Percentiles rank a stretch among this genome's conserved stretches.
phyloP scores from a whole-genome alignment of 768 basidiomycete genomes.

The Hericium alpestre region DNA sequence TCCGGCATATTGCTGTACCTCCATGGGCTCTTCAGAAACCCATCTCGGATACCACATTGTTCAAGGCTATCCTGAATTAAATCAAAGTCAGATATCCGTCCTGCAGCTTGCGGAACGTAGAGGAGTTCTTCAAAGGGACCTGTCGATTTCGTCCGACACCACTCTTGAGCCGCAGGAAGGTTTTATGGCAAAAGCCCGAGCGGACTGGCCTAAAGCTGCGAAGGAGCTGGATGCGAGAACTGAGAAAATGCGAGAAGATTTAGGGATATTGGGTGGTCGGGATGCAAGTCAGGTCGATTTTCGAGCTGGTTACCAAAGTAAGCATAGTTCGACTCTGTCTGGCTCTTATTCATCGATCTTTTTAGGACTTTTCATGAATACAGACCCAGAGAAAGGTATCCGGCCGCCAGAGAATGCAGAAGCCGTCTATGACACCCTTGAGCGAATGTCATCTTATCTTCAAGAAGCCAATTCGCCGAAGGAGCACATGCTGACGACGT shows the following conservation, averaged over 20 bases:
- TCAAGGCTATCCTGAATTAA: slow-evolving; percentile 18
- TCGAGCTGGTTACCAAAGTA: slow-evolving; percentile 45
- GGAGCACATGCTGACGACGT: slow-evolving; percentile 58
- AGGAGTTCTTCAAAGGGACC: slow-evolving; percentile 6
- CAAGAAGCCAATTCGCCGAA: slow-evolving; percentile 35
- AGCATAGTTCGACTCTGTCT: slow-evolving; percentile 11
- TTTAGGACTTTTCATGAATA: slow-evolving; percentile 15
- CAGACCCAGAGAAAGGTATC: slow-evolving; percentile 2
- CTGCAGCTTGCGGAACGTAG: slow-evolving; percentile 8
- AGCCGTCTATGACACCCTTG: slow-evolving; percentile 37
- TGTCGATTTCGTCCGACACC: not conserved
- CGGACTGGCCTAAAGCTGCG: slow-evolving; percentile 3
- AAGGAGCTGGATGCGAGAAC: not conserved
- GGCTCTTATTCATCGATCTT: not conserved
- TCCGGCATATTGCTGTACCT: slow-evolving; percentile 35
- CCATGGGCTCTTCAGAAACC: slow-evolving; percentile 14
- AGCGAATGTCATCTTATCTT: slow-evolving; percentile 47
- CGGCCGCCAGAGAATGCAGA: slow-evolving; percentile 22
- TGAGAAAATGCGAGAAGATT: not conserved
- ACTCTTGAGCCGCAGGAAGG: not conserved
- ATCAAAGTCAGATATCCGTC: slow-evolving; percentile 3
- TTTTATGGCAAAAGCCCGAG: not conserved
- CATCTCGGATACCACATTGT: slow-evolving; percentile 24
- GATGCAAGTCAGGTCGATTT: slow-evolving; percentile 40
- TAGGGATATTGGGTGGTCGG: slow-evolving; percentile 13